These are phyloP conservation scores for Tephrocybe sp. DNA, from an alignment of 768 basidiomycete species.

Conservation along the genomic window DNA sequence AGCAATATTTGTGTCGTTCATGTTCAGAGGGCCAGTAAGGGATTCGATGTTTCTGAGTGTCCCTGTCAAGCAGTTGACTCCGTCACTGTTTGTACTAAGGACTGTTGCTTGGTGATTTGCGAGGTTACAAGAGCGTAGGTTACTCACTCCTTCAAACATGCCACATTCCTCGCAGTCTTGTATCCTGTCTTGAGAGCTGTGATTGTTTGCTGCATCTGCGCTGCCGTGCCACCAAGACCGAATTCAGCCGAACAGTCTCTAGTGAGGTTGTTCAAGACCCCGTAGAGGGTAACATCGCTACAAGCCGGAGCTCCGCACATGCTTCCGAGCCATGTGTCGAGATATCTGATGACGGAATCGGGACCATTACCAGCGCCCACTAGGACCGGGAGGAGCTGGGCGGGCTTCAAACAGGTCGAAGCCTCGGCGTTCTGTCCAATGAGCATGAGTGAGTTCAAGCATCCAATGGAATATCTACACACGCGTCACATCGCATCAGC, in stretches of 20 bases:
- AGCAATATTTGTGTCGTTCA: constrained; percentile 24
- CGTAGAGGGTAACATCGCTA: constrained; percentile 46
- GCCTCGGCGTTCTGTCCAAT: constrained; percentile 15
- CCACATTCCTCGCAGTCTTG: constrained; percentile 45
- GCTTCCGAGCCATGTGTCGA: constrained; percentile 52
- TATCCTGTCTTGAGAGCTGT: constrained; percentile 41
- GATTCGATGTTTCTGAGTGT: constrained; percentile 46
- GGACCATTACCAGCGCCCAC: constrained; percentile 22
- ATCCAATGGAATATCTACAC: constrained; percentile 20
- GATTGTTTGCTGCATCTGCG: constrained; percentile 21
- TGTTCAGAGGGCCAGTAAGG: constrained; percentile 29
- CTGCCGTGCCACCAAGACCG: background rate
- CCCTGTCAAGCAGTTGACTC: constrained; percentile 53
- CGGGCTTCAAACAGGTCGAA: constrained; percentile 41
- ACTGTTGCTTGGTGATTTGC: too few species aligned
- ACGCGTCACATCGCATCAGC: background rate
- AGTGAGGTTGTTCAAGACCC: constrained; percentile 44
- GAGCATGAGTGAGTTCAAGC: constrained; percentile 18
- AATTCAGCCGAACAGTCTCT: constrained; percentile 46
- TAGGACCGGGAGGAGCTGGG: constrained; percentile 28
- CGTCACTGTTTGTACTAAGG: constrained; percentile 14
- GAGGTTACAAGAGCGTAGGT: too few species aligned
- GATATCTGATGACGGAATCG: constrained; percentile 35
- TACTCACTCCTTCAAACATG: constrained; percentile 61
- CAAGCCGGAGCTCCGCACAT: constrained; percentile 49